Evolutionary conservation across 306 rosid genomes (phyloP).

Genomic region (Pterocarpus santalinus): DNA sequence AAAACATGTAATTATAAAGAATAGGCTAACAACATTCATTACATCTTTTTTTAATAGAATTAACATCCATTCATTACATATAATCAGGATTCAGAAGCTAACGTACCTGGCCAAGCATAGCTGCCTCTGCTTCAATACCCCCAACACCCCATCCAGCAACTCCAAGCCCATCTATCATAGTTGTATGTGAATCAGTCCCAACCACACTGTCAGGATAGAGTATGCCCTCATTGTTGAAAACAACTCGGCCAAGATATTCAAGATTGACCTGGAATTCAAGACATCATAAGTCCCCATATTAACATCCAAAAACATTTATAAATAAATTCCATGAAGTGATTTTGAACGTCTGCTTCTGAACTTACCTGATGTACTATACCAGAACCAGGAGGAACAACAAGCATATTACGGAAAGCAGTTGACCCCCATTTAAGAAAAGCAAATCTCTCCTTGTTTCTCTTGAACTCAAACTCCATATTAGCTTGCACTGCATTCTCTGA

Average conservation of each 20-base stretch:
- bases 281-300: constrained; percentile 35
- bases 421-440: constrained; percentile 99
- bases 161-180: constrained; percentile 99
- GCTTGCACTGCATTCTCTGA: constrained; percentile 98
- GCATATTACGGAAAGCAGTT: constrained; percentile 93
- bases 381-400: constrained; percentile 99
- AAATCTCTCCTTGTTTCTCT: constrained; percentile 96
- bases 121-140: constrained; percentile 99
- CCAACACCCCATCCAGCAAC: constrained; percentile 99
- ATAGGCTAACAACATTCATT: constrained; percentile 30
- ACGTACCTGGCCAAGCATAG: constrained; percentile 99
- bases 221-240: constrained; percentile 85
- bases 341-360: constrained; percentile 34
- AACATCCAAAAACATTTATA: constrained; percentile 22
- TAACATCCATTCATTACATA: constrained; percentile 1
- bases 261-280: constrained; percentile 84
- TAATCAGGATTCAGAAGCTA: constrained; percentile 29
- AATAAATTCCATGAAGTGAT: constrained; percentile 25
- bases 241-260: constrained; percentile 98
- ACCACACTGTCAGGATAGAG: constrained; percentile 99
- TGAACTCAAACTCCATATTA: constrained; percentile 96
- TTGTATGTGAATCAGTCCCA: constrained; percentile 99
- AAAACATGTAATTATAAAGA: constrained; percentile 27
- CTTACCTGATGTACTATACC: constrained; percentile 99
- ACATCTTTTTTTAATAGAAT: not conserved